Base-by-base conservation (phyloP, 1,139 yeast species). In the Suhomyces wounanorum region DNA sequence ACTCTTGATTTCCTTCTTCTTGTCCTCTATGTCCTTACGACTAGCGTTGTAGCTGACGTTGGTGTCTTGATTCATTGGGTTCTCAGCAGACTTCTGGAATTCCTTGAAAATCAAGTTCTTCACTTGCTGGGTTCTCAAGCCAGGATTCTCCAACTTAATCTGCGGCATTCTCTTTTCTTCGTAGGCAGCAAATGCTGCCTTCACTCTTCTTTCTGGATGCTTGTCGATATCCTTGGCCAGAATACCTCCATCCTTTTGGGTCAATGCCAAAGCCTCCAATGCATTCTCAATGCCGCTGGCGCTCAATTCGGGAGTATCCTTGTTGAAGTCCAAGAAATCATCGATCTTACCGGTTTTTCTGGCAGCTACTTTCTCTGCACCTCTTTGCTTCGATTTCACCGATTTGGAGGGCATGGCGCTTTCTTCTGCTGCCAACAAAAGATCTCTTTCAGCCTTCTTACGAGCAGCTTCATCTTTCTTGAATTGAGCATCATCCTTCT, bases 171-270 rank as follows among this genome's bases (percentile, higher is more conserved):
- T 79, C 52, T 77, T 73, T 56, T 85, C 94, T 62, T 89, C 91
- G 61, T 69, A 89, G 0, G 89, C 91, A 11, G 82, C 78, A 55
- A 77, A 77, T 0, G 96, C 96, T 16, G 95, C 91, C 73, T 89
- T 89, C 68, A 85, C 88, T 65, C 96, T 81, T 69, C 96, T 81
- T 72, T 89, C 96, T 9, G 96, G 96, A 60, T 89, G 96, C 67
- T 90, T 84, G 57, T 89, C 96, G 51, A 89, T 74, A 52, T 84
- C 89, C 63, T 84, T 87, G 56, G 77, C 73, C 40, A 71, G 68
- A 40, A 83, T 79, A 47, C 84, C 87, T 41, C 79, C 83, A 46
- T 77, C 81, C 51, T 73, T 78, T 44, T 76, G 70, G 23, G 87
- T 81, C 65, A 89, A 75, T 6, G 88, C 78, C 65, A 89, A 76